phyloP scores from a whole-genome alignment of 306 rosid species.

The Cicer arietinum region DNA sequence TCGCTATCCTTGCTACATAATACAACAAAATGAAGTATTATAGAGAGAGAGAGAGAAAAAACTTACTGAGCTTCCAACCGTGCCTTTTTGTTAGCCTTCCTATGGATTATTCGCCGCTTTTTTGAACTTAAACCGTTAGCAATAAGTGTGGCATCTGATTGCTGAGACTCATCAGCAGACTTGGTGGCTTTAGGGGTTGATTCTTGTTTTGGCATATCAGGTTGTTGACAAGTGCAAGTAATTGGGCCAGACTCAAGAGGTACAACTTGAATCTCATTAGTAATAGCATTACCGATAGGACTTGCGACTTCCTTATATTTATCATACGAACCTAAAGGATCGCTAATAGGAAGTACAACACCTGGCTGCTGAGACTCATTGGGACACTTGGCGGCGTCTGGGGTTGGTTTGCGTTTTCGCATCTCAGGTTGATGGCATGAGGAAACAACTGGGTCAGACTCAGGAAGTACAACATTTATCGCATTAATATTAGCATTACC shows the following conservation, averaged over 20 bases:
- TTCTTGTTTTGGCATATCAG: slow-evolving; percentile 37
- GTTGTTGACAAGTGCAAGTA: slow-evolving; percentile 35
- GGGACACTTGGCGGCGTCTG: slow-evolving; percentile 20
- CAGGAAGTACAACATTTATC: slow-evolving; percentile 27
- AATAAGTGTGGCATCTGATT: slow-evolving; percentile 33
- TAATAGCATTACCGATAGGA: slow-evolving; percentile 16
- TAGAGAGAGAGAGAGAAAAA: slow-evolving; percentile 38
- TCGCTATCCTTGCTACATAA: neutral
- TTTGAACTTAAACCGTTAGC: slow-evolving; percentile 42
- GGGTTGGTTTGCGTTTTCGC: slow-evolving; percentile 30
- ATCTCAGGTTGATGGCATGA: slow-evolving; percentile 38
- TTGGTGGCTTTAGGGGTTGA: neutral
- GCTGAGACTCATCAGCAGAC: slow-evolving; percentile 44
- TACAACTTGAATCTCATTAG: slow-evolving; percentile 16
- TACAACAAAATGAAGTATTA: slow-evolving; percentile 17
- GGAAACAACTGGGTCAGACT: slow-evolving; percentile 25
- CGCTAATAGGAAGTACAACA: slow-evolving; percentile 25
- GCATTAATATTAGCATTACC: slow-evolving; percentile 1
- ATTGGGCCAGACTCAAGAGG: slow-evolving; percentile 27
- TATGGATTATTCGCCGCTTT: slow-evolving; percentile 54
- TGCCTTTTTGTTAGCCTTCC: slow-evolving; percentile 52
- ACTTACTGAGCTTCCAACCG: slow-evolving; percentile 52
- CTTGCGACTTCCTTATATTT: slow-evolving; percentile 21
- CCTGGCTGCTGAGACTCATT: slow-evolving; percentile 47
- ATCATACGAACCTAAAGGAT: neutral